Base-by-base conservation (phyloP, 768 basidiomycete genomes). In the Exsudoporus frostii region DNA sequence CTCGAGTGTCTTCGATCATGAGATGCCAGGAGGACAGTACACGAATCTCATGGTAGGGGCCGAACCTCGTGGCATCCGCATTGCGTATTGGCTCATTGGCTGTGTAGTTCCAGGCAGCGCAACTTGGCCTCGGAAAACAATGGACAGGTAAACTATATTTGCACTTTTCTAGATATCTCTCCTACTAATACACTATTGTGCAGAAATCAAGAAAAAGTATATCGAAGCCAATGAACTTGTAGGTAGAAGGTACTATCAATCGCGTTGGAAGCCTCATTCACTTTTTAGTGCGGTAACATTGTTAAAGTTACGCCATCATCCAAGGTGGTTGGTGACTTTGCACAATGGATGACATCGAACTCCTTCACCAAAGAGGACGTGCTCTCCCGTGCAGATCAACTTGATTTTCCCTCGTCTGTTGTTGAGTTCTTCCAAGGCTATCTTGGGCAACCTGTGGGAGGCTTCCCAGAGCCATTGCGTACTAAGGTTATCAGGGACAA, bases 361-460 rank as follows among this genome's bases (percentile, higher is more conserved):
- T 84, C 85, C 57, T 77, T 98, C 54, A 81, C 85, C 49, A 92
- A 93, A 73, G 74, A 86, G 61, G 88, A 98, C 53, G 94, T 99
- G 29, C 68, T 95, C 51, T 81, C 84, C 9, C 84, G 87, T 46
- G 97, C 96, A 39, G 89, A 90, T 39, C 81, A 83, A 53, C 85
- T 99, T 54, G 97, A 99, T 73, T 98, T 99, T 86, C 97, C 97
- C 9, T 94, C 92, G 11, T 94, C 90, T 32, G 92, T 93, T 43
- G 91, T 93, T 38, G 96, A 98, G 65, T 99, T 97, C 81, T 98
- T 98, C 92, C 95, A 98, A 70, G 97, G 97, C 17, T 96, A 94
- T 74, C 90, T 99, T 57, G 96, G 97, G 30, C 93, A 98, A 68
- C 97, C 97, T 50, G 88, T 92, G 66, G 97, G 94, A 68, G 96